Percentiles rank a stretch among this genome's conserved stretches.
Evolutionary conservation across 163 green algal genomes (phyloP).

Genomic region (Chlorella variabilis): DNA sequence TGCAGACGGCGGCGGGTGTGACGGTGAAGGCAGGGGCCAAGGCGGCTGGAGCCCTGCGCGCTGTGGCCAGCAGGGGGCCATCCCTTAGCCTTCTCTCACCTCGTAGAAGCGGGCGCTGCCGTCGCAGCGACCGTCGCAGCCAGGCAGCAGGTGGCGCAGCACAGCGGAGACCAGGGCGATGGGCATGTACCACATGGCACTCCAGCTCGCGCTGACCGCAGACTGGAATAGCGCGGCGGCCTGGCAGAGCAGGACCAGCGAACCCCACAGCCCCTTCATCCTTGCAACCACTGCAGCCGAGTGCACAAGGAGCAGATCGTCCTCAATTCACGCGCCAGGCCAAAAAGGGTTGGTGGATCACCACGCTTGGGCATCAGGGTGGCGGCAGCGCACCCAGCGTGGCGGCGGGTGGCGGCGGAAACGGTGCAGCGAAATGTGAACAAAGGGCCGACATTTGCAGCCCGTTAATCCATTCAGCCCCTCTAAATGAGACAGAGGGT

Average conservation of each 20-base stretch:
- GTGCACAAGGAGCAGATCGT: too few relatives aligned
- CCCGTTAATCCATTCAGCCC: too few relatives aligned
- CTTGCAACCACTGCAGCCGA: too few relatives aligned
- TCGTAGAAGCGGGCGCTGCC: constrained; percentile 32
- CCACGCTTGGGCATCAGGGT: too few relatives aligned
- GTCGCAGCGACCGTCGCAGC: constrained; percentile 31
- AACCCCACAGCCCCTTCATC: not conserved
- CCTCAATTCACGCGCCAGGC: too few relatives aligned
- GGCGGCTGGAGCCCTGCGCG: not conserved
- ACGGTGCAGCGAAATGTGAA: too few relatives aligned
- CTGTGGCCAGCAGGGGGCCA: too few relatives aligned
- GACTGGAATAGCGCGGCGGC: not conserved
- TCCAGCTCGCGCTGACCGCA: not conserved
- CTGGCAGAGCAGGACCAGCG: constrained; percentile 1
- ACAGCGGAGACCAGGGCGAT: constrained; percentile 5
- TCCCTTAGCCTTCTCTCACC: not conserved
- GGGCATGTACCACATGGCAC: not conserved
- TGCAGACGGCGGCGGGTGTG: constrained; percentile 42
- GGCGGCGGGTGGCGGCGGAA: too few relatives aligned
- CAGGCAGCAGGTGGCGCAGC: constrained; percentile 6
- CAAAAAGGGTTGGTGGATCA: too few relatives aligned
- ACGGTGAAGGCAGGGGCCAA: not conserved
- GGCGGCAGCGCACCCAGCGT: too few relatives aligned
- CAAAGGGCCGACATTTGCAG: too few relatives aligned
- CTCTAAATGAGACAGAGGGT: too few relatives aligned